Conservation (phyloP, 2,329 filamentous ascomycete species). For the Paraphoma sp. region DNA sequence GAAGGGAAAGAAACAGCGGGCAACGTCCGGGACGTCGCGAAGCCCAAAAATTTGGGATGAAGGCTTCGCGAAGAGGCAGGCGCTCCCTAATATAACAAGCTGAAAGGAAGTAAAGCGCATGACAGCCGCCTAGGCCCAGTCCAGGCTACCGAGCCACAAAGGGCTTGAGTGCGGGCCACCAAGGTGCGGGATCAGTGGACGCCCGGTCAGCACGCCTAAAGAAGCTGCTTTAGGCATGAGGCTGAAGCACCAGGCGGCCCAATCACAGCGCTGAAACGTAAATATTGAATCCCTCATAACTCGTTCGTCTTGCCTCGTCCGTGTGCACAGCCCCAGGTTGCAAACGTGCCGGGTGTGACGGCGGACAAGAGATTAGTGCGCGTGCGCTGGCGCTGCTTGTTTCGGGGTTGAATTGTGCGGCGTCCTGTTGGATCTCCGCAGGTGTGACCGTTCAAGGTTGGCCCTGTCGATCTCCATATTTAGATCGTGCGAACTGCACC, state of each 20-base stretch:
- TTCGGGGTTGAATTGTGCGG: background rate
- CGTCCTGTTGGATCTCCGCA: background rate
- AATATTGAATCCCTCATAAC: background rate
- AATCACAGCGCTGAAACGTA: slow-evolving; percentile 1
- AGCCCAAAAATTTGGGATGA: slow-evolving; percentile 3
- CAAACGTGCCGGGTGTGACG: slow-evolving; percentile 2
- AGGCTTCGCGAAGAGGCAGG: background rate
- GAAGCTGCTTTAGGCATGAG: slow-evolving; percentile 1
- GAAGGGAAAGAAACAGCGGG: background rate
- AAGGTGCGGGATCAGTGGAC: slow-evolving; percentile 1
- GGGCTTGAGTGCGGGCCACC: slow-evolving; percentile 1
- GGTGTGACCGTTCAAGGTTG: background rate
- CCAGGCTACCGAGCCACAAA: background rate
- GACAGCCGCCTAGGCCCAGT: slow-evolving; percentile 2
- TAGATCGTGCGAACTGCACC: background rate
- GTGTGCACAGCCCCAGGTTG: slow-evolving; percentile 1
- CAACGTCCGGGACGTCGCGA: slow-evolving; percentile 4
- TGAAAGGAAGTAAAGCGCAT: slow-evolving; percentile 1
- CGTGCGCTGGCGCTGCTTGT: background rate
- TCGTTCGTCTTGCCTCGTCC: background rate
- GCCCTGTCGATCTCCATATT: background rate
- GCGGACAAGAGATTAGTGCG: background rate
- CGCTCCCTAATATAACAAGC: slow-evolving; percentile 7
- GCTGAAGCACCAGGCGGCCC: slow-evolving; percentile 1
- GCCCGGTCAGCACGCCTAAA: background rate